Percentiles rank a stretch among this genome's conserved stretches.
phyloP scores from a whole-genome alignment of 495 filamentous ascomycete species.

The Niebla homalea region DNA sequence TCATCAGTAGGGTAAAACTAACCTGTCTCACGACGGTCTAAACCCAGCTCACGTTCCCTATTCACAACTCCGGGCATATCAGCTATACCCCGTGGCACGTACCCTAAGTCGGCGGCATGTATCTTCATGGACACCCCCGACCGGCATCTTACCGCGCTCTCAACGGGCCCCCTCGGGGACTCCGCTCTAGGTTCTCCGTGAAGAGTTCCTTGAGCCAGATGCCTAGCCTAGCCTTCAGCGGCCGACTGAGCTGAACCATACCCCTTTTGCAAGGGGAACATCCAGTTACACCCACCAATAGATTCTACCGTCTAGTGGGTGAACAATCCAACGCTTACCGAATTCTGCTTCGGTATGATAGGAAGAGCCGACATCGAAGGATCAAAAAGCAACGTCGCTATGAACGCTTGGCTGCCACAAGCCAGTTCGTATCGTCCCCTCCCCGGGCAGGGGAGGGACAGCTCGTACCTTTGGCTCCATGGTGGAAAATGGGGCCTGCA shows the following conservation, averaged over 20 bases:
- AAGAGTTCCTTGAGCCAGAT: not conserved
- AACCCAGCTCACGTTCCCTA: slow-evolving; percentile 41
- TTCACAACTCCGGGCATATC: slow-evolving; percentile 18
- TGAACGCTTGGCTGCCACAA: slow-evolving; percentile 14
- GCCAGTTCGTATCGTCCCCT: slow-evolving; percentile 29
- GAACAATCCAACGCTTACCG: slow-evolving; percentile 45
- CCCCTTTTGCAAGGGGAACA: too few relatives aligned
- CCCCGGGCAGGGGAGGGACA: slow-evolving; percentile 3
- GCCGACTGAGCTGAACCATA: not conserved
- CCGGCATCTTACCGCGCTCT: not conserved
- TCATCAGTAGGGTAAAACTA: slow-evolving; percentile 28
- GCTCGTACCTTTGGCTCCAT: slow-evolving; percentile 7
- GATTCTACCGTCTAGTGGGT: slow-evolving; percentile 27
- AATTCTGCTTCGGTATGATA: slow-evolving; percentile 45
- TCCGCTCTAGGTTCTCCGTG: not conserved
- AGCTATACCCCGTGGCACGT: not conserved
- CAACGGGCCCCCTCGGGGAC: not conserved
- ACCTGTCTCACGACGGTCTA: slow-evolving; percentile 43
- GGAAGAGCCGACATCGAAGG: slow-evolving; percentile 40
- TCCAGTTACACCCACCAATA: slow-evolving; percentile 5
- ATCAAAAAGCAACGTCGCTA: slow-evolving; percentile 28
- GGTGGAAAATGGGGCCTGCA: not conserved
- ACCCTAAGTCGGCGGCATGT: not conserved
- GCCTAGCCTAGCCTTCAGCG: not conserved
- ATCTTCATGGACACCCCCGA: not conserved